Evolutionary conservation across 371 early-diverging fungal genomes (phyloP), one percentile per base, ranked within the genome.

Genomic region (Chytridium lagenaria): DNA sequence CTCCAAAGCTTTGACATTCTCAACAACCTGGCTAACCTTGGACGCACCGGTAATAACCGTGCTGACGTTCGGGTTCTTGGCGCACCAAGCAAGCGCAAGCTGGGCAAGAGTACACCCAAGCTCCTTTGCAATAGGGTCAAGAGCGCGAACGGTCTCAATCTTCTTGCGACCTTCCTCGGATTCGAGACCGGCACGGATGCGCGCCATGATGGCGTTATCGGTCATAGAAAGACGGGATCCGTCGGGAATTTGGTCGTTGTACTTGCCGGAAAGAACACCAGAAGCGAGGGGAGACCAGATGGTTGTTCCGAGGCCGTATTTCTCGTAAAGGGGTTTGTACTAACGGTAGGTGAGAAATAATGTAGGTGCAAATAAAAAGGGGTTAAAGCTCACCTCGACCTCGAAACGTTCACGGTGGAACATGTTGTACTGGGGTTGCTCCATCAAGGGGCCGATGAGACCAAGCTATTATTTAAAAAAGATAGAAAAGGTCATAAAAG

Each of bases 391-490:
- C 15, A 71, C 70, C 61, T 70, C 77, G 72, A 87, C 87, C 76
- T 93, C 93, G 15, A 92, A 84, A 37, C 91, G 82, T 70, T 94
- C 93, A 7, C 95, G 90, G 74, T 92, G 89, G 68, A 94, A 83
- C 92, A 94, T 90, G 79, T 93, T 92, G 82, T 95, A 95, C 80
- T 95, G 93, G 15, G 92, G 90, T 76, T 93, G 92, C 84, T 93
- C 89, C 76, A 88, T 83, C 75, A 79, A 50, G 26, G 71, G 72
- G 1, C 71, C 68, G 34, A 75, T 71, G 34, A 75, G 40, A 2
- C 68, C 68, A n/a, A 73, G 63, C 61, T 68, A 19, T 44, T 44
- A 12, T 44, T 44, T 44, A 12, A 12, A 44, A 44, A 44, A 44
- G 44, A n/a, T n/a, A n/a, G n/a, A n/a, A n/a, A 44, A 44, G 44